A percentile compares a stretch with the other conserved stretches of the same genome.
Evolutionary conservation across 495 filamentous ascomycete genomes (phyloP).

Genomic region (Penicillium manginii): DNA sequence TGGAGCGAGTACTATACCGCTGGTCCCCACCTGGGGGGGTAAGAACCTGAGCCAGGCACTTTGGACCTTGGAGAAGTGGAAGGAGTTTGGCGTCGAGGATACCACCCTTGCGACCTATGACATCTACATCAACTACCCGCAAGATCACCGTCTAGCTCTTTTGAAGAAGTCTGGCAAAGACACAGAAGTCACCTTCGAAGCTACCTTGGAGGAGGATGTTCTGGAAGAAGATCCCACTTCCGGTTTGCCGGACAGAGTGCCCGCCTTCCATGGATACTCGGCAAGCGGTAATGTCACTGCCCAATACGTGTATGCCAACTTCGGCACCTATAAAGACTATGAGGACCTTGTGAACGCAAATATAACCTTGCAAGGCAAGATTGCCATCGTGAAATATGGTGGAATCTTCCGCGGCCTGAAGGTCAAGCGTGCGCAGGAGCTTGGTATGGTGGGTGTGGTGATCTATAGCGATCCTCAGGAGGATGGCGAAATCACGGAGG

Average conservation of each 20-base stretch:
- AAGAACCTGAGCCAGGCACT: slow-evolving; percentile 84
- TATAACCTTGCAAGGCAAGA: slow-evolving; percentile 78
- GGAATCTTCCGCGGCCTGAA: slow-evolving; percentile 88
- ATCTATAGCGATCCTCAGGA: slow-evolving; percentile 90
- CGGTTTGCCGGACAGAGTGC: slow-evolving; percentile 71
- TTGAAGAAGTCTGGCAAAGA: slow-evolving; percentile 56
- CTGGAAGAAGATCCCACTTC: slow-evolving; percentile 84
- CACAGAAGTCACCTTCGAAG: slow-evolving; percentile 70
- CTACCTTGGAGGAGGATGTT: slow-evolving; percentile 80
- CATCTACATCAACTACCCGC: slow-evolving; percentile 88
- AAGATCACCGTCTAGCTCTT: slow-evolving; percentile 76
- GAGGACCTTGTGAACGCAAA: slow-evolving; percentile 80
- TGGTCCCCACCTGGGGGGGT: slow-evolving; percentile 86
- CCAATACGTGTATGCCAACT: slow-evolving; percentile 83
- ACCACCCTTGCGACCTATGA: slow-evolving; percentile 80
- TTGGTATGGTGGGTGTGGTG: slow-evolving; percentile 86
- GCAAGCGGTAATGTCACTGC: slow-evolving; percentile 90
- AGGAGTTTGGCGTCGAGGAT: slow-evolving; percentile 77
- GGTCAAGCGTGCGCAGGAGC: slow-evolving; percentile 87
- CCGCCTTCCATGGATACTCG: slow-evolving; percentile 95
- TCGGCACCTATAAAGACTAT: slow-evolving; percentile 82
- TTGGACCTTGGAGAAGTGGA: slow-evolving; percentile 87
- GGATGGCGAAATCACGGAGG: slow-evolving; percentile 79
- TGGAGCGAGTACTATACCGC: slow-evolving; percentile 93
- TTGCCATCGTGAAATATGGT: slow-evolving; percentile 87